Percentiles rank a stretch among this genome's conserved stretches.
Conservation (phyloP, 768 basidiomycete species). For the Boletus tomentosulus region DNA sequence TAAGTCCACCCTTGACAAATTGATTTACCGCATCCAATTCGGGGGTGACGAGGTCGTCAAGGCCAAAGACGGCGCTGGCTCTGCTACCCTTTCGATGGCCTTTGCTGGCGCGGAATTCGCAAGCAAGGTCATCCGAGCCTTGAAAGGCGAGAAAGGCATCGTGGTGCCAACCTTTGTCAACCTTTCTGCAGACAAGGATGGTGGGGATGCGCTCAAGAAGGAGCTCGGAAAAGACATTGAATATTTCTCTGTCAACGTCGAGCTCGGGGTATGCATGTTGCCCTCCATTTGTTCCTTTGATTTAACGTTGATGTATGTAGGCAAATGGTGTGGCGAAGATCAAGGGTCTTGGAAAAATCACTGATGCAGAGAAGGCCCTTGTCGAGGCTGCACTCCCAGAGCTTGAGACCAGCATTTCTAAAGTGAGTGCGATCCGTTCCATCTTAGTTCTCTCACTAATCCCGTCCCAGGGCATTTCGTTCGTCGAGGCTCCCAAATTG, state of each 20-base stretch:
- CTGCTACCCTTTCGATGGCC: conserved; percentile 96
- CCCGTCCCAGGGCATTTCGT: conserved; percentile 21
- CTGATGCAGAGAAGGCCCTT: conserved; percentile 68
- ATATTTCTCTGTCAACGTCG: conserved; percentile 86
- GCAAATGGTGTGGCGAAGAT: conserved; percentile 80
- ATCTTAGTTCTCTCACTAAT: not conserved
- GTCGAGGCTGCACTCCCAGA: conserved; percentile 81
- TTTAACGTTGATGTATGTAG: conserved; percentile 37
- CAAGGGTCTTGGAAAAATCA: conserved; percentile 70
- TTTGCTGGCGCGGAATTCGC: conserved; percentile 92
- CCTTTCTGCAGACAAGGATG: conserved; percentile 64
- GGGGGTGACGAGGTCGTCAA: conserved; percentile 98
- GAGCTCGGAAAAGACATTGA: conserved; percentile 74
- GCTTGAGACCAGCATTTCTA: conserved; percentile 66
- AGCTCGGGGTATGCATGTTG: conserved; percentile 66
- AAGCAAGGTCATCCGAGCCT: conserved; percentile 72
- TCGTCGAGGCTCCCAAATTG: conserved; percentile 27
- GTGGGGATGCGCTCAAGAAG: conserved; percentile 68
- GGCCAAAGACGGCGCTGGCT: conserved; percentile 89
- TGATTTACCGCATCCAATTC: conserved; percentile 87
- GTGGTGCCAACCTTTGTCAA: conserved; percentile 82
- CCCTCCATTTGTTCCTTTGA: not conserved
- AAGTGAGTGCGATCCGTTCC: conserved; percentile 38
- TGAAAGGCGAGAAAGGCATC: conserved; percentile 86
- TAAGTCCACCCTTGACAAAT: conserved; percentile 46